phyloP scores from a whole-genome alignment of 1,284 basidiomycete species.

The Malassezia equina region DNA sequence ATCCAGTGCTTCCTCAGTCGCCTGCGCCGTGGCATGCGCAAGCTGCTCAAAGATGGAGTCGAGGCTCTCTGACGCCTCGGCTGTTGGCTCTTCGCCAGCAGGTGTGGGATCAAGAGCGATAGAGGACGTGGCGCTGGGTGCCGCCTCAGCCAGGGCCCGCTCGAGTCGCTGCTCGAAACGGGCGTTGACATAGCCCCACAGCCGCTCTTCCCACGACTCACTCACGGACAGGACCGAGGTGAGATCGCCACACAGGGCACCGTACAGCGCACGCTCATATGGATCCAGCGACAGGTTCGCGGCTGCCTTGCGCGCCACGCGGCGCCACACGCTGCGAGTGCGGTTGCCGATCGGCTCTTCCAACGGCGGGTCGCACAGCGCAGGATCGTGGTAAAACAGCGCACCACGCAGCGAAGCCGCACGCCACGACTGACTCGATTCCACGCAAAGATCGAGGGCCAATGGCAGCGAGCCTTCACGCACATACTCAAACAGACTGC shows the following conservation, averaged over 20 bases:
- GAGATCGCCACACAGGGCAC: slow-evolving; percentile 74
- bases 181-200: slow-evolving; percentile 82
- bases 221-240: slow-evolving; percentile 65
- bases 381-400: slow-evolving; percentile 38
- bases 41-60: slow-evolving; percentile 36
- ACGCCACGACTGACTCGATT: slow-evolving; percentile 80
- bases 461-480: slow-evolving; percentile 71
- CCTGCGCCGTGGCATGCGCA: slow-evolving; percentile 28
- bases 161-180: slow-evolving; percentile 71
- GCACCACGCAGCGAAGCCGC: slow-evolving; percentile 74
- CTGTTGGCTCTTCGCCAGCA: slow-evolving; percentile 1
- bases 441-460: slow-evolving; percentile 70
- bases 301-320: slow-evolving; percentile 34
- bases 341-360: slow-evolving; percentile 32
- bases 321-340: slow-evolving; percentile 41
- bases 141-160: slow-evolving; percentile 47
- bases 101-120: background rate
- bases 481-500: slow-evolving; percentile 66
- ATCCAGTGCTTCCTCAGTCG: slow-evolving; percentile 55
- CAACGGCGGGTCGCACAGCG: slow-evolving; percentile 8
- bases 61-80: slow-evolving; percentile 14
- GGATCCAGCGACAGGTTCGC: slow-evolving; percentile 55
- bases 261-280: slow-evolving; percentile 73
- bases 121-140: background rate
- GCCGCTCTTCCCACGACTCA: slow-evolving; percentile 75